These are phyloP conservation scores for Mycena filopes DNA, from an alignment of 768 basidiomycete species.

Conservation along the genomic window DNA sequence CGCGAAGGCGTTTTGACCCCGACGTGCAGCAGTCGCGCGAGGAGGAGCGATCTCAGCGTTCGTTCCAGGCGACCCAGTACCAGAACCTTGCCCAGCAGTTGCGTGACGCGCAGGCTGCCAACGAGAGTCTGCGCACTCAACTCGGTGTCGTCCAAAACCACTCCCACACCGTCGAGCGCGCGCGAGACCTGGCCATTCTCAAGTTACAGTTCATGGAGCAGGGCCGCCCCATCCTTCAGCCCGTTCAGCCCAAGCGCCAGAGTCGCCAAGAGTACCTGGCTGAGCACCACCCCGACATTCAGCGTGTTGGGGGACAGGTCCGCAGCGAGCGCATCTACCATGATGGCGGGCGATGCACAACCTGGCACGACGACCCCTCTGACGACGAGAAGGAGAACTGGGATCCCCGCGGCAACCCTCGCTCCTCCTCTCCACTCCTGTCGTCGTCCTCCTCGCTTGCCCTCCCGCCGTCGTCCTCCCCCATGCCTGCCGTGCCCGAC, in stretches of 20 bases:
- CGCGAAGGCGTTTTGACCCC: not conserved
- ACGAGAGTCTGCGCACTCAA: constrained; percentile 12
- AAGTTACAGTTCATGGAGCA: not conserved
- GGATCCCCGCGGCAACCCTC: not conserved
- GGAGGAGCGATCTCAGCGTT: constrained; percentile 4
- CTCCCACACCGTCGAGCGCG: constrained; percentile 8
- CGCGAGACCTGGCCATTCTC: constrained; percentile 29
- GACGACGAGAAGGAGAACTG: constrained; percentile 5
- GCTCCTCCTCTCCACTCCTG: not conserved
- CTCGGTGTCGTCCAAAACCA: not conserved
- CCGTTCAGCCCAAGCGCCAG: not conserved
- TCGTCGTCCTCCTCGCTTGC: not conserved
- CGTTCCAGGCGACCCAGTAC: constrained; percentile 2
- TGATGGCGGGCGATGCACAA: not conserved
- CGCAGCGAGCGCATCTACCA: constrained; percentile 12
- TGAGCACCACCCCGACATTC: not conserved
- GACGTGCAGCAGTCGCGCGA: not conserved
- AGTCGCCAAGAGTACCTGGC: not conserved
- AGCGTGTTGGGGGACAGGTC: constrained; percentile 2
- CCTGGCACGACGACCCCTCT: not conserved
- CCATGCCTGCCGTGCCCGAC: not conserved
- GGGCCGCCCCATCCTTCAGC: no score
- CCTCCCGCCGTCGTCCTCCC: not conserved
- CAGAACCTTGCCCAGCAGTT: constrained; percentile 1
- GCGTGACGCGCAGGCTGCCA: constrained; percentile 13